phyloP scores from a whole-genome alignment of 306 rosid species.

The Lagenaria siceraria region DNA sequence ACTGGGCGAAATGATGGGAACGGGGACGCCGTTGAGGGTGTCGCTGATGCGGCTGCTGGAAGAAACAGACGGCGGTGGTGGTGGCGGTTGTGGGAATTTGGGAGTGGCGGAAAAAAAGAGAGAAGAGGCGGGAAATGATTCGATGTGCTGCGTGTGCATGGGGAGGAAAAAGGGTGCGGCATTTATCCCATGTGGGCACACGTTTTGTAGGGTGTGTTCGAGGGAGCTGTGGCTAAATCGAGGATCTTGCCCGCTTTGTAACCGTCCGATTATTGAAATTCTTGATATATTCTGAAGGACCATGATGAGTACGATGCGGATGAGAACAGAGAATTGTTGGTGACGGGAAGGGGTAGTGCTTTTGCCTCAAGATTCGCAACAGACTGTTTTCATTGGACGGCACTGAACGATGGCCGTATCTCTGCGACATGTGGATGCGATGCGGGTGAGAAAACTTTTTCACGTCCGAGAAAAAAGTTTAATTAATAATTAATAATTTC shows the following conservation, averaged over 20 bases:
- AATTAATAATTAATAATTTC: neutral
- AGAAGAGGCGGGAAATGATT: constrained; percentile 33
- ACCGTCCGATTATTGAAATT: constrained; percentile 79
- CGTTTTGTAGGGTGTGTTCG: constrained; percentile 94
- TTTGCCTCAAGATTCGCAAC: constrained; percentile 7
- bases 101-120: constrained; percentile 6
- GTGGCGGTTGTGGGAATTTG: neutral
- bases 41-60: constrained; percentile 75
- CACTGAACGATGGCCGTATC: neutral
- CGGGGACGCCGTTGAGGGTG: constrained; percentile 63
- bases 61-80: constrained; percentile 49
- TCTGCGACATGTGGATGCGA: neutral
- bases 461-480: neutral
- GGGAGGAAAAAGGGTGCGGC: constrained; percentile 82
- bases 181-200: constrained; percentile 95
- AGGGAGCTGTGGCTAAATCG: constrained; percentile 89
- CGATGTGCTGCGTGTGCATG: constrained; percentile 97
- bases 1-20: constrained; percentile 1
- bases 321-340: neutral
- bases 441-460: neutral
- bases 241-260: constrained; percentile 91
- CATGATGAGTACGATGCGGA: neutral
- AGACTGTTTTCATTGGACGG: constrained; percentile 9
- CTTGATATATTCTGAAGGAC: constrained; percentile 55
- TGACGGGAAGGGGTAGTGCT: neutral